A percentile compares a stretch with the other conserved stretches of the same genome.
Evolutionary conservation across 305 asterid species (phyloP).

Genomic region (Coffea humblotiana): DNA sequence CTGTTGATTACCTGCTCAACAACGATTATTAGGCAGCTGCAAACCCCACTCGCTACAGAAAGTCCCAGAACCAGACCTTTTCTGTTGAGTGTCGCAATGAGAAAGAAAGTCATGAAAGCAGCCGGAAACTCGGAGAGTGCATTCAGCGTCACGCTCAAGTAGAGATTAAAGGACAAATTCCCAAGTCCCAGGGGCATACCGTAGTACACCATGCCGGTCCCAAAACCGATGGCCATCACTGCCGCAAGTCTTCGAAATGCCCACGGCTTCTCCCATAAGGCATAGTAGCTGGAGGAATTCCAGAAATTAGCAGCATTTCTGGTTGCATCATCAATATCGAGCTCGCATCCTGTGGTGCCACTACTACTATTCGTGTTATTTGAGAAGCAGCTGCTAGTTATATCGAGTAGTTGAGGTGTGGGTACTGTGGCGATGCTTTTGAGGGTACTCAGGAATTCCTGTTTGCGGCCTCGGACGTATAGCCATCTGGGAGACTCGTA

Average conservation of each 20-base stretch:
- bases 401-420: too few relatives aligned
- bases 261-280: constrained; percentile 33
- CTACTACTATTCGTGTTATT: too few relatives aligned
- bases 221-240: constrained; percentile 34
- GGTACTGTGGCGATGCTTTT: constrained; percentile 16
- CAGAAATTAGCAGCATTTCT: background rate
- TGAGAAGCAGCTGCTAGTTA: too few relatives aligned
- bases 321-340: background rate
- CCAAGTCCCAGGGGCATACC: constrained; percentile 43
- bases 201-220: constrained; percentile 34
- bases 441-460: constrained; percentile 24
- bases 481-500: constrained; percentile 42
- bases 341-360: too few relatives aligned
- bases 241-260: constrained; percentile 26
- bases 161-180: constrained; percentile 23
- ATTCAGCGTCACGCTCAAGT: constrained; percentile 32
- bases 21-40: constrained; percentile 23
- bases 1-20: background rate
- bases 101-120: constrained; percentile 18
- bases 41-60: constrained; percentile 26
- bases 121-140: constrained; percentile 41
- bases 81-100: constrained; percentile 25
- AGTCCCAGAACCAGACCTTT: constrained; percentile 20
- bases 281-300: constrained; percentile 9
- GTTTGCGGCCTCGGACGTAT: constrained; percentile 28